Percentiles rank a stretch among this genome's conserved stretches.
phyloP scores from a whole-genome alignment of 768 basidiomycete genomes.

The Termitomyces sp. region DNA sequence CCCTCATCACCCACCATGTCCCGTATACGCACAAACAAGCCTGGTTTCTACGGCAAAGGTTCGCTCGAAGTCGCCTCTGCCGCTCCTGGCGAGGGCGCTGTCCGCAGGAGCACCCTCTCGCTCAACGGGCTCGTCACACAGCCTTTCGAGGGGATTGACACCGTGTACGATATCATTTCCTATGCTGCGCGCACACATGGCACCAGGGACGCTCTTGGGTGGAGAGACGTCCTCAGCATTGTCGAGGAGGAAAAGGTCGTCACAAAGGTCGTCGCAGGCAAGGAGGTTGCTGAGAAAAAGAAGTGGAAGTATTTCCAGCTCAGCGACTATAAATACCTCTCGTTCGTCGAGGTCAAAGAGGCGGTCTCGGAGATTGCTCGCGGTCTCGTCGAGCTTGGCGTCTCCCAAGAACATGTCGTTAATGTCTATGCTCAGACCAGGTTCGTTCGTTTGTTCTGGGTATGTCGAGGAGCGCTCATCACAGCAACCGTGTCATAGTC shows the following conservation, averaged over 20 bases:
- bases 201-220: conserved; percentile 69
- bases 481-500: conserved; percentile 29
- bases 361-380: conserved; percentile 59
- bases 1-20: conserved; percentile 18
- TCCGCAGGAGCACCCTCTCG: conserved; percentile 51
- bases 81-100: conserved; percentile 41
- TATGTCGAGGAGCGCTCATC: conserved; percentile 1
- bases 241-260: conserved; percentile 89
- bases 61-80: conserved; percentile 53
- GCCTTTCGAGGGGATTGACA: conserved; percentile 73
- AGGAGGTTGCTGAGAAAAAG: conserved; percentile 83
- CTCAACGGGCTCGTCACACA: conserved; percentile 53
- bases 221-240: conserved; percentile 62
- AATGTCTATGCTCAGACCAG: conserved; percentile 89
- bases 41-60: conserved; percentile 50
- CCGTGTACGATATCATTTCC: conserved; percentile 71
- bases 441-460: conserved; percentile 29
- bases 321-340: conserved; percentile 81
- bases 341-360: conserved; percentile 65
- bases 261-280: conserved; percentile 75
- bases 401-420: conserved; percentile 68
- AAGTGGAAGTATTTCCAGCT: conserved; percentile 95
- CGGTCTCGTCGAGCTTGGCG: conserved; percentile 66
- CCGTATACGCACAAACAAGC: conserved; percentile 32
- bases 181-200: conserved; percentile 76